phyloP scores from a whole-genome alignment of 192 early-diverging fungal species.

The Coemansia interrupta region DNA sequence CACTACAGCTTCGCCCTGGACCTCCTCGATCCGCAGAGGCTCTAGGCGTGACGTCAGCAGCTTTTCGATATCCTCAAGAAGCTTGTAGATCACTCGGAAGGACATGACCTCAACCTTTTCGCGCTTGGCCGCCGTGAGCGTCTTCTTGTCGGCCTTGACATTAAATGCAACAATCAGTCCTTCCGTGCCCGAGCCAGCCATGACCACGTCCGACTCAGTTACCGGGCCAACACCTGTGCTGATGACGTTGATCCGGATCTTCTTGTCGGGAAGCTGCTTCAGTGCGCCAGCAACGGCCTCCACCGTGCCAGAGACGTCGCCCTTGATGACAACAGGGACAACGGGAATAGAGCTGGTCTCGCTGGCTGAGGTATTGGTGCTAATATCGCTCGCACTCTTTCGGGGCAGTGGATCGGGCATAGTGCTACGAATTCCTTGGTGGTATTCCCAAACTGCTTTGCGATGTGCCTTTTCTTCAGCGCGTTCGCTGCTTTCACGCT shows the following conservation, averaged over 20 bases:
- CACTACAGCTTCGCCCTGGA: constrained; percentile 86
- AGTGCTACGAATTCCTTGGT: constrained; percentile 57
- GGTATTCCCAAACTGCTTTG: constrained; percentile 64
- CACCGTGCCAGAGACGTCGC: constrained; percentile 89
- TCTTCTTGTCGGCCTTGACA: constrained; percentile 76
- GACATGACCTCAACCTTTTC: constrained; percentile 63
- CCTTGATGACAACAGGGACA: constrained; percentile 51
- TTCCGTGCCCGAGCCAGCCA: constrained; percentile 59
- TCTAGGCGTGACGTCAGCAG: constrained; percentile 71
- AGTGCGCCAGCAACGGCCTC: constrained; percentile 82
- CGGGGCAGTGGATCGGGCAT: constrained; percentile 50
- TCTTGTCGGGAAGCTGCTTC: constrained; percentile 69
- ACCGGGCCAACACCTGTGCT: constrained; percentile 80
- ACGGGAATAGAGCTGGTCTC: constrained; percentile 4
- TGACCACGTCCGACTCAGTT: constrained; percentile 79
- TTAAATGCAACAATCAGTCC: constrained; percentile 84
- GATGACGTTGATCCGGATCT: constrained; percentile 71
- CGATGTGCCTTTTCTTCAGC: constrained; percentile 52
- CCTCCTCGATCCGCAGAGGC: constrained; percentile 69
- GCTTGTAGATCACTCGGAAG: constrained; percentile 86
- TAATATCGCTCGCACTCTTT: not conserved
- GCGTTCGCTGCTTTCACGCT: constrained; percentile 56
- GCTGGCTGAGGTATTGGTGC: not conserved
- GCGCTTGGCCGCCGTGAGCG: constrained; percentile 57
- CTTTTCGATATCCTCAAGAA: constrained; percentile 88